Evolutionary conservation across 345 rosid species (phyloP), one percentile per base, ranked within the genome.

Genomic region (Rhodamnia argentea): DNA sequence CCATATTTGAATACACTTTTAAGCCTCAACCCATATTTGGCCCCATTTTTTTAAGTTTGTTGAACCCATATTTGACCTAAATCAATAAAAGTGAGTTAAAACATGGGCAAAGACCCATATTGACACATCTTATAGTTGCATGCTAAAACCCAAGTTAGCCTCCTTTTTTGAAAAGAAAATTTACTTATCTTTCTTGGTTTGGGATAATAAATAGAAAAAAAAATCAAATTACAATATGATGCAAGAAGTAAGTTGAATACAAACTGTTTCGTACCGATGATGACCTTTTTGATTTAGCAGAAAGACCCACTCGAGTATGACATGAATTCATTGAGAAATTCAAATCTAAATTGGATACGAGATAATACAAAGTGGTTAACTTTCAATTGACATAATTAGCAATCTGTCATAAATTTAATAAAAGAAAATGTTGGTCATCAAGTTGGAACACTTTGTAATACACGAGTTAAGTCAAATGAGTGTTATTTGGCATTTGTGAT

Each of bases 251-350:
- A 62, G 14, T 27, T 62, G 0, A 29, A 29, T 15, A 29, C 0
- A 29, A 62, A 15, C 3, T 27, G 4, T 14, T 62, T 14, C 1
- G 22, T 3, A 0, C 5, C 0, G 0, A 4, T 15, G 5, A 29
- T 29, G 4, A 1, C 75, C 15, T 15, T 29, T 14, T 16, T 0
- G 5, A 62, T 29, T 29, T 1, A 29, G 27, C 9, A 27, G 6
- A 14, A 60, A 60, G 13, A 51, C 3, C 11, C 12, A 23, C 12
- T 57, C 5, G 1, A 57, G 9, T 57, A 23, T 4, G 5, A 57
- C 23, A 57, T 57, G 13, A 51, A 51, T 12, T 51, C 12, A 13
- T 51, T 51, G 52, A 51, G 52, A 51, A 12, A 12, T 12, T 12
- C 4, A 12, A 51, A 51, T 51, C 52, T 51, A 51, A 51, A 51